These are phyloP conservation scores for Podospora appendiculata DNA, from an alignment of 495 filamentous ascomycete species.

Conservation along the genomic window DNA sequence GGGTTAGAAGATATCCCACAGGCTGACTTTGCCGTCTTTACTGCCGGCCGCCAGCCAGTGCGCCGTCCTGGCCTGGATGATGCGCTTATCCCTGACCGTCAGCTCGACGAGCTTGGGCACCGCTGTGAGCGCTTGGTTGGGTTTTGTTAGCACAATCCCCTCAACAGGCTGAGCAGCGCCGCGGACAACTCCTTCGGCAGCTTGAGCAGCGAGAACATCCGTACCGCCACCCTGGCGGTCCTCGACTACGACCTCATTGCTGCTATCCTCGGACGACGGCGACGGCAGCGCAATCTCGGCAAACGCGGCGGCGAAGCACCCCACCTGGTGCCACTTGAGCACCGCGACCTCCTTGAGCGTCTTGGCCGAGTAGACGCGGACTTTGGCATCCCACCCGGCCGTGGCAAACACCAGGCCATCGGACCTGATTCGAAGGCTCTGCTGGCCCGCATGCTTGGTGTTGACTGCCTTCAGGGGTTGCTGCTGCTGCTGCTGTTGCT, in stretches of 20 bases:
- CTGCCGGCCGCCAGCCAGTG: conserved; percentile 90
- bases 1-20: conserved; percentile 80
- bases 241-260: not conserved
- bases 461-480: conserved; percentile 51
- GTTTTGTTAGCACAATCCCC: not conserved
- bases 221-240: not conserved
- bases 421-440: conserved; percentile 65
- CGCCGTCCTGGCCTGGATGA: conserved; percentile 54
- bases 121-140: not conserved
- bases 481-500: not conserved
- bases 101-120: conserved; percentile 24
- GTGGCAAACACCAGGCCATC: conserved; percentile 84
- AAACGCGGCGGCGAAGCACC: conserved; percentile 83
- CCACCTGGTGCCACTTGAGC: conserved; percentile 89
- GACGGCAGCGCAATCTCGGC: conserved; percentile 32
- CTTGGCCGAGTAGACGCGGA: conserved; percentile 73
- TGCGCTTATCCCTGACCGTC: conserved; percentile 56
- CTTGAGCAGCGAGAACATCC: not conserved
- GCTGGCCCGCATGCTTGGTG: conserved; percentile 87
- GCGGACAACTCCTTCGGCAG: not conserved
- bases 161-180: not conserved
- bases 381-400: conserved; percentile 81
- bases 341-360: conserved; percentile 86
- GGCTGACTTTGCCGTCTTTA: conserved; percentile 91
- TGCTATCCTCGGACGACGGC: not conserved